Evolutionary conservation across 2,329 filamentous ascomycete species (phyloP).

Genomic region (Stromatinia cepivora): DNA sequence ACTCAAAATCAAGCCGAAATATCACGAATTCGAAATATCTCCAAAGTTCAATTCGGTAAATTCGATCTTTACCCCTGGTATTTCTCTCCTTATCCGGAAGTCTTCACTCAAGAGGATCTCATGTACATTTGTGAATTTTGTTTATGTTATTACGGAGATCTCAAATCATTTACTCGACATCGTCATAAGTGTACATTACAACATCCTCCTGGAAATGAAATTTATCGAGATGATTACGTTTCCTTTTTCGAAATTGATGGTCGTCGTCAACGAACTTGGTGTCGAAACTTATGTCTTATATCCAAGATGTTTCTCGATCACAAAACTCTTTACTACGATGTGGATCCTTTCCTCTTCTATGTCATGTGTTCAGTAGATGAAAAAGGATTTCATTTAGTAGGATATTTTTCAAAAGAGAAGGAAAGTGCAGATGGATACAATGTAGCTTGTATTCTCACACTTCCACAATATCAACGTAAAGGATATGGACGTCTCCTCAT

Average conservation of each 20-base stretch:
- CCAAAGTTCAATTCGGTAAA: constrained; percentile 89
- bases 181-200: constrained; percentile 85
- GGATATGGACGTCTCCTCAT: constrained; percentile 92
- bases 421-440: constrained; percentile 97
- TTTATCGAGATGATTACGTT: constrained; percentile 90
- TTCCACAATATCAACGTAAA: constrained; percentile 94
- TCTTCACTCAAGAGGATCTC: constrained; percentile 83
- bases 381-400: constrained; percentile 90
- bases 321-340: constrained; percentile 98
- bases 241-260: constrained; percentile 98
- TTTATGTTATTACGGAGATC: constrained; percentile 82
- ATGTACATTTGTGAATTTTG: constrained; percentile 99
- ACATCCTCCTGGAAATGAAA: constrained; percentile 96
- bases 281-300: constrained; percentile 89
- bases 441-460: constrained; percentile 92
- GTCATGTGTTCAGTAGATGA: constrained; percentile 92
- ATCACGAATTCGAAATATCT: constrained; percentile 91
- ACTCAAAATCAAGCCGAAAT: constrained; percentile 98
- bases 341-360: constrained; percentile 98
- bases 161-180: constrained; percentile 81
- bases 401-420: constrained; percentile 99
- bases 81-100: constrained; percentile 93
- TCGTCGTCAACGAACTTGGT: constrained; percentile 90
- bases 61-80: constrained; percentile 97
- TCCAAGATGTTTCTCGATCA: constrained; percentile 97